phyloP scores from a whole-genome alignment of 2,329 filamentous ascomycete genomes.

The Cadophora malorum region DNA sequence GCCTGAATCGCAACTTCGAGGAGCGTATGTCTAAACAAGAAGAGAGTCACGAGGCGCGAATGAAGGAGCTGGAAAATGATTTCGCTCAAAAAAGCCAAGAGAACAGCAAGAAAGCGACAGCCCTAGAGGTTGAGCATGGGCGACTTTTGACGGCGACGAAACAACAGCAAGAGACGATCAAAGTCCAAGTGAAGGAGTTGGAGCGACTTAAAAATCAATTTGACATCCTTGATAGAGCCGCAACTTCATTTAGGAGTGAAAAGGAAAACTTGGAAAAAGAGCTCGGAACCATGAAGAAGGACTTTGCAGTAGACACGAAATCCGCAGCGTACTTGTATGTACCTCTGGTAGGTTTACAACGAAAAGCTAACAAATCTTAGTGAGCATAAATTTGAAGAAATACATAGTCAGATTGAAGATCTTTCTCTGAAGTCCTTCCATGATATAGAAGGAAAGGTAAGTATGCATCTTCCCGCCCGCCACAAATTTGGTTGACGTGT shows the following conservation, averaged over 20 bases:
- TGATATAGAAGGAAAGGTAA: slow-evolving; percentile 22
- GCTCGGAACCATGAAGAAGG: slow-evolving; percentile 26
- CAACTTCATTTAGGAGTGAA: slow-evolving; percentile 23
- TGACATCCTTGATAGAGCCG: slow-evolving; percentile 24
- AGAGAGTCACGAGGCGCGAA: slow-evolving; percentile 4
- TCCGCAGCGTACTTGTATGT: no score
- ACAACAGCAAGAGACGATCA: slow-evolving; percentile 19
- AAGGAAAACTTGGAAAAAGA: slow-evolving; percentile 23
- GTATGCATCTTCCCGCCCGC: neutral
- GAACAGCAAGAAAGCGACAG: slow-evolving; percentile 17
- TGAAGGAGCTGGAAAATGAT: slow-evolving; percentile 23
- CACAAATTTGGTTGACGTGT: slow-evolving; percentile 21
- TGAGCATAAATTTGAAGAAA: neutral
- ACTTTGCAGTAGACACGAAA: slow-evolving; percentile 17
- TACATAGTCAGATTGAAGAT: slow-evolving; percentile 16
- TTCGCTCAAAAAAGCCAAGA: slow-evolving; percentile 22
- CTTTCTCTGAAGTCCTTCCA: slow-evolving; percentile 28
- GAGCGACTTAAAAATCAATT: slow-evolving; percentile 1
- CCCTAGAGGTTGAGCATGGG: slow-evolving; percentile 21
- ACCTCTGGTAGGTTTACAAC: no score
- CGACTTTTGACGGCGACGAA: slow-evolving; percentile 13
- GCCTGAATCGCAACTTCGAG: slow-evolving; percentile 10
- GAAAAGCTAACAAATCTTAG: no score
- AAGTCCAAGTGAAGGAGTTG: slow-evolving; percentile 20
- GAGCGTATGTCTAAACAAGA: slow-evolving; percentile 12